Percentiles rank a stretch among this genome's conserved stretches.
These are phyloP conservation scores for Piper betle DNA, from an alignment of 164 flowering plant species.

Conservation along the genomic window DNA sequence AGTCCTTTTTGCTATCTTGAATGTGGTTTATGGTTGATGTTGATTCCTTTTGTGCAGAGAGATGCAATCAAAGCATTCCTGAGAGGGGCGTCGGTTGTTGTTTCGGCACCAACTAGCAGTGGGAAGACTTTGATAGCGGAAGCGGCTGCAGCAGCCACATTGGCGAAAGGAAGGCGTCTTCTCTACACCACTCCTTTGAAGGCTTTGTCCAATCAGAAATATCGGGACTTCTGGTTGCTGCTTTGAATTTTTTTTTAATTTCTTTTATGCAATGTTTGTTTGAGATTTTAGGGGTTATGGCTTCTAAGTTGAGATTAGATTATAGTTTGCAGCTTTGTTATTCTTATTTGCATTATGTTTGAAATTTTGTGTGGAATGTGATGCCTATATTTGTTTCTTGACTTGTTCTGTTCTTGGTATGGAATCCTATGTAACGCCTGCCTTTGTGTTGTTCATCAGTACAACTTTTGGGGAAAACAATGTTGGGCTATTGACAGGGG, in stretches of 20 bases:
- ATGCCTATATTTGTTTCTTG: background rate
- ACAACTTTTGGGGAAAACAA: slow-evolving; percentile 81
- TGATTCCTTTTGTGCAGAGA: slow-evolving; percentile 26
- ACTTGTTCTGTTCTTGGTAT: background rate
- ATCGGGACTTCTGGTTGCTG: slow-evolving; percentile 90
- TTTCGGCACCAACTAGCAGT: slow-evolving; percentile 95
- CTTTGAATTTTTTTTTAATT: slow-evolving; percentile 14
- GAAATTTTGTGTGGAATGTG: background rate
- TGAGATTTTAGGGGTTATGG: background rate
- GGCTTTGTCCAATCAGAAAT: slow-evolving; percentile 93
- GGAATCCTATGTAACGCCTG: background rate
- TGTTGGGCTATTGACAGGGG: slow-evolving; percentile 96
- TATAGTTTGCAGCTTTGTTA: background rate
- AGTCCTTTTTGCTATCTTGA: no score
- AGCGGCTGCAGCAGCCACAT: slow-evolving; percentile 82
- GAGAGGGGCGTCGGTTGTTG: slow-evolving; percentile 86
- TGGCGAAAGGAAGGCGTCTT: slow-evolving; percentile 64
- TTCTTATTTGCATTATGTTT: no score
- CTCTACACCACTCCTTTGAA: slow-evolving; percentile 93
- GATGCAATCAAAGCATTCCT: slow-evolving; percentile 74
- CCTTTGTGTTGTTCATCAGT: slow-evolving; percentile 17
- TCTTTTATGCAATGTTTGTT: background rate
- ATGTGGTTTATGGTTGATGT: no score
- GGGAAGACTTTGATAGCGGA: slow-evolving; percentile 97
- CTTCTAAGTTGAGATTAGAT: background rate